Conservation (phyloP, 257 asterid genomes). For the Jacaranda mimosifolia region DNA sequence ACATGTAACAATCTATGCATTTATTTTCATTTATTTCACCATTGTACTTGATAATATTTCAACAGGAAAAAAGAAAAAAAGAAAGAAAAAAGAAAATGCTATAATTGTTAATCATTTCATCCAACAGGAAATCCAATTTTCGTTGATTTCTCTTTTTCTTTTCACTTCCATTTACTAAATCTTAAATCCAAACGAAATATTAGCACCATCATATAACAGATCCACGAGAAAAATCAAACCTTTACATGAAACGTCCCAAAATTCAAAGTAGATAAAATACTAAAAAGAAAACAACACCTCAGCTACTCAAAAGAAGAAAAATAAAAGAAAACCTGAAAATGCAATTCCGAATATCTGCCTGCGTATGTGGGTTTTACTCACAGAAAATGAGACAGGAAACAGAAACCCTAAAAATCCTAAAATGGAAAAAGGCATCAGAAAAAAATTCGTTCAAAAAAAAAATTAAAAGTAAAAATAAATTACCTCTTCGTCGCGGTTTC, state of each 20-base stretch:
- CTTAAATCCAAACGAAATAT: conserved; percentile 24
- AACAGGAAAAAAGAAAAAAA: no score
- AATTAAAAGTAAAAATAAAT: not conserved
- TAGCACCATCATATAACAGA: conserved; percentile 32
- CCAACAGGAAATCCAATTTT: conserved; percentile 9
- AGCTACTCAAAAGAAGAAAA: not conserved
- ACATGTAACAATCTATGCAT: not conserved
- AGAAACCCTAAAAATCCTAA: conserved; percentile 47
- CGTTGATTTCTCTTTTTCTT: not conserved
- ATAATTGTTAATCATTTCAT: not conserved
- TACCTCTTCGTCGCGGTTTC: conserved; percentile 42
- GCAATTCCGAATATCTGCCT: conserved; percentile 8
- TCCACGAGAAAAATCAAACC: conserved; percentile 34
- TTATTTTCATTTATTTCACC: not conserved
- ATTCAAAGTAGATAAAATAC: conserved; percentile 24
- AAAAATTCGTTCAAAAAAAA: not conserved
- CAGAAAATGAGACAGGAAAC: conserved; percentile 39
- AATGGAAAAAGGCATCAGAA: conserved; percentile 17
- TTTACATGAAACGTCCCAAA: conserved; percentile 10
- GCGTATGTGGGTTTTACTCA: conserved; percentile 33
- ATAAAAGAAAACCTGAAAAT: conserved; percentile 32
- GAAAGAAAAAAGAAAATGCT: not conserved
- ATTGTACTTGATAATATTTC: not conserved
- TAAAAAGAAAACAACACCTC: conserved; percentile 11
- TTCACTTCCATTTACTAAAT: conserved; percentile 11